Evolutionary conservation across 23 red algal genomes (phyloP), one percentile per base, ranked within the genome.

Genomic region (Chondrus crispus): DNA sequence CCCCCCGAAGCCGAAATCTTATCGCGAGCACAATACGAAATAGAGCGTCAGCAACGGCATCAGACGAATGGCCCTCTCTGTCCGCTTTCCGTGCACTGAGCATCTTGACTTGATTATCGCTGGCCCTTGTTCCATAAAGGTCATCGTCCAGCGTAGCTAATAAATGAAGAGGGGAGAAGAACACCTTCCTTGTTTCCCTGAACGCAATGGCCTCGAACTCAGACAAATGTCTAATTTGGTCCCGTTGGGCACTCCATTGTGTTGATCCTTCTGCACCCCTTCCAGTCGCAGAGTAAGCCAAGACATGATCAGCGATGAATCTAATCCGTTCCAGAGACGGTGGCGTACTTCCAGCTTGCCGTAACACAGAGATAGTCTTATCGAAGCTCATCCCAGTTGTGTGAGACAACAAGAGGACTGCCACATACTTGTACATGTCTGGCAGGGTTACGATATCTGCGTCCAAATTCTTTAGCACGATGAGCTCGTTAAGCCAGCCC

Each of bases 311-410:
- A 76, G 71, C 37, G 28, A 76, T 76, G 28, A 46, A 76, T 5
- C 6, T 24, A 4, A 76, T 48, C 71, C 4, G 33, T 46, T 76
- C 39, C 33, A 46, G 28, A 40, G 71, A 37, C 24, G 24, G 71
- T 37, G 37, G 33, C 39, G 71, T 48, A 24, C 24, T 76, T 76
- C 24, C 44, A 76, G 19, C 28, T 38, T 76, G 28, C 43, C 43
- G 37, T 38, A 76, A 38, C 28, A 76, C 5, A 43, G 28, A 43
- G 43, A 76, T 76, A 46, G 71, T 48, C 71, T 76, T 76, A 26
- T 24, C 71, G 71, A 76, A 76, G 43, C 71, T 76, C 28, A 76
- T 28, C 44, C 71, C 71, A 48, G 71, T 40, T 28, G 71, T 76
- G 28, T 76, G 5, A 24, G 71, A 76, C 37, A 43, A 48, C 6